Percentiles rank a stretch among this genome's conserved stretches.
Evolutionary conservation across 257 asterid species (phyloP).

Genomic region (Agastache rugosa): DNA sequence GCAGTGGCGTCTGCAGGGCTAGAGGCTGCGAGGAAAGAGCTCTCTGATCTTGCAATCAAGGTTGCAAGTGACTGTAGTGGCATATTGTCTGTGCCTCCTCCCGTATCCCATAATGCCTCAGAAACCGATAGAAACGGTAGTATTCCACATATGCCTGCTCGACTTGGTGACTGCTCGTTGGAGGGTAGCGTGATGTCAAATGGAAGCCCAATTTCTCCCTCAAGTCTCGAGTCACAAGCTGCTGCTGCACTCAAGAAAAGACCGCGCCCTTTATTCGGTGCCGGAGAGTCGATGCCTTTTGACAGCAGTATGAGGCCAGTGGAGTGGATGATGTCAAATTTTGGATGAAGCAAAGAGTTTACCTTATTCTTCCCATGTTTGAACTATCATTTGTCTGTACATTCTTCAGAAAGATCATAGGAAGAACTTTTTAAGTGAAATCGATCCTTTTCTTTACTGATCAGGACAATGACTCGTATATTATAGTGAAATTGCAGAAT

Average conservation of each 20-base stretch:
- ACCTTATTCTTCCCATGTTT: slow-evolving; percentile 11
- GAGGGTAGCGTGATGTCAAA: slow-evolving; percentile 53
- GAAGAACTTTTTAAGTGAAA: slow-evolving; percentile 26
- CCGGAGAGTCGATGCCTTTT: slow-evolving; percentile 48
- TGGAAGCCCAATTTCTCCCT: slow-evolving; percentile 49
- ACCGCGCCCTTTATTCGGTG: slow-evolving; percentile 50
- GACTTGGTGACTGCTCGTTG: slow-evolving; percentile 59
- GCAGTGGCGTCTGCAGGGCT: slow-evolving; percentile 55
- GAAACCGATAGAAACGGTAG: slow-evolving; percentile 38
- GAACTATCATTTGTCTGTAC: slow-evolving; percentile 44
- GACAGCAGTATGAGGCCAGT: slow-evolving; percentile 55
- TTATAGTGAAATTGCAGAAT: slow-evolving; percentile 30
- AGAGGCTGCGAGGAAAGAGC: slow-evolving; percentile 70
- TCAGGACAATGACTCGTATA: background rate
- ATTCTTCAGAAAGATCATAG: slow-evolving; percentile 40
- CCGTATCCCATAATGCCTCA: slow-evolving; percentile 41
- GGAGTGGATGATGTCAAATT: slow-evolving; percentile 75
- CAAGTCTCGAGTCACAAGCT: slow-evolving; percentile 46
- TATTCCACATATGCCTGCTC: slow-evolving; percentile 47
- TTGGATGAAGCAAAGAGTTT: slow-evolving; percentile 41
- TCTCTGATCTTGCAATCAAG: slow-evolving; percentile 71
- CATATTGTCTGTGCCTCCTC: slow-evolving; percentile 40
- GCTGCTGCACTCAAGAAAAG: slow-evolving; percentile 69
- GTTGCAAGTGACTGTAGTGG: slow-evolving; percentile 57
- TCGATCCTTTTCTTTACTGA: slow-evolving; percentile 29